Conservation (phyloP, 495 filamentous ascomycete species). For the Pyrenula massariospora region DNA sequence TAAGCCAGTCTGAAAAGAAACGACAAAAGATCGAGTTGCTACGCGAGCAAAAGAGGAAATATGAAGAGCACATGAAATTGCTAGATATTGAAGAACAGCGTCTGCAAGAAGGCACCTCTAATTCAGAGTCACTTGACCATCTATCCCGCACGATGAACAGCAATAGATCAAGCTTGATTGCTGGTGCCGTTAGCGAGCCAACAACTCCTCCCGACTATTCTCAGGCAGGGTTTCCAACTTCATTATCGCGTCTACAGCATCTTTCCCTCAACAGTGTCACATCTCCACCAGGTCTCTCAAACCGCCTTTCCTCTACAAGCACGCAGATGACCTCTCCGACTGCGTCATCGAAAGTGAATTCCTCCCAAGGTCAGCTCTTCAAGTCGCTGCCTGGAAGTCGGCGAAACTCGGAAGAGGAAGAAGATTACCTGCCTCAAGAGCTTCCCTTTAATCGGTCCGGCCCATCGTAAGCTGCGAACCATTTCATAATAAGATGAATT, state of each 20-base stretch:
- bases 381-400: conserved; percentile 80
- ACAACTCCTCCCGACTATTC: conserved; percentile 94
- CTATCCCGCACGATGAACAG: conserved; percentile 65
- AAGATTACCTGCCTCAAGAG: conserved; percentile 22
- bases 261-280: conserved; percentile 75
- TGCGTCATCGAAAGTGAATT: conserved; percentile 30
- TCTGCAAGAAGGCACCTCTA: conserved; percentile 66
- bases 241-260: conserved; percentile 65
- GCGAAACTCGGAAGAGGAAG: conserved; percentile 44
- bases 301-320: conserved; percentile 58
- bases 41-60: conserved; percentile 70
- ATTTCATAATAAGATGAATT: conserved; percentile 1
- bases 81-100: conserved; percentile 35
- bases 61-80: conserved; percentile 79
- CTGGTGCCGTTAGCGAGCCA: conserved; percentile 78
- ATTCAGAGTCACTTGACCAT: conserved; percentile 60
- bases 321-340: conserved; percentile 58
- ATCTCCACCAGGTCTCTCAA: conserved; percentile 67
- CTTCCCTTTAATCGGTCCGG: conserved; percentile 22
- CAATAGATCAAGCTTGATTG: conserved; percentile 30
- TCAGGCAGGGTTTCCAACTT: conserved; percentile 60
- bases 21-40: conserved; percentile 75
- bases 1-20: conserved; percentile 76
- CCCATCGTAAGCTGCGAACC: conserved; percentile 24
- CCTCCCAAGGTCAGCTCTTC: conserved; percentile 37